Conservation (phyloP, 148 eudicot genomes). For the Rhododendron ferrugineum region DNA sequence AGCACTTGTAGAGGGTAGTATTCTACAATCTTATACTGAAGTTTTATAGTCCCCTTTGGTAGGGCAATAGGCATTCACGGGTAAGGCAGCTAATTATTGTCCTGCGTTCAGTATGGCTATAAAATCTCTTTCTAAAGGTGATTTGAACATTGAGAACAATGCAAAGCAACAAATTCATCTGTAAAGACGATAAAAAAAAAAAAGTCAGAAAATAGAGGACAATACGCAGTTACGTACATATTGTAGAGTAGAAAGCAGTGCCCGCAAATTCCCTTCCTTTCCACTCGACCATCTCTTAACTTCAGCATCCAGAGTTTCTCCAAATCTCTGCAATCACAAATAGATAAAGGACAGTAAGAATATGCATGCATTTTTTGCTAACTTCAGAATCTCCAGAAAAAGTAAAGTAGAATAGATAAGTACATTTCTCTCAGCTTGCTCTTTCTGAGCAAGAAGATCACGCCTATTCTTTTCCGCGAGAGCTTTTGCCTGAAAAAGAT, state of each 20-base stretch:
- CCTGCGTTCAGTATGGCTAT: not conserved
- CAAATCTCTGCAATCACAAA: slow-evolving; percentile 58
- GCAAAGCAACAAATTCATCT: not conserved
- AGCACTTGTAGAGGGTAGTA: not conserved
- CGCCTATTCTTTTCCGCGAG: slow-evolving; percentile 93
- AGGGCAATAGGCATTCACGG: not conserved
- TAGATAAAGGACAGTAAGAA: slow-evolving; percentile 10
- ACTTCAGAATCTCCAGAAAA: slow-evolving; percentile 6
- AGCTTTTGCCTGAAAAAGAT: slow-evolving; percentile 69
- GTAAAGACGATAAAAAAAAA: not conserved
- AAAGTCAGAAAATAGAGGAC: slow-evolving; percentile 1
- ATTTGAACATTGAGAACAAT: not conserved
- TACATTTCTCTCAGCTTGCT: slow-evolving; percentile 93
- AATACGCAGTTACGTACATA: slow-evolving; percentile 45
- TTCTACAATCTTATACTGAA: not conserved
- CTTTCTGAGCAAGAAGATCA: slow-evolving; percentile 75
- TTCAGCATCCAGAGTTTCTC: slow-evolving; percentile 76
- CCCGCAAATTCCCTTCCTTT: slow-evolving; percentile 89
- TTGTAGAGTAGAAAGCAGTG: slow-evolving; percentile 92
- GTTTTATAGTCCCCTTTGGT: not conserved
- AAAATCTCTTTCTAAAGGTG: not conserved
- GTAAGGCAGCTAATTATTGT: not conserved
- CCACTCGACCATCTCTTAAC: slow-evolving; percentile 92
- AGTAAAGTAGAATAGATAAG: slow-evolving; percentile 12
- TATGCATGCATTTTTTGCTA: not conserved